Base-by-base conservation (phyloP, 768 basidiomycete genomes). In the Boletus barrowsii region DNA sequence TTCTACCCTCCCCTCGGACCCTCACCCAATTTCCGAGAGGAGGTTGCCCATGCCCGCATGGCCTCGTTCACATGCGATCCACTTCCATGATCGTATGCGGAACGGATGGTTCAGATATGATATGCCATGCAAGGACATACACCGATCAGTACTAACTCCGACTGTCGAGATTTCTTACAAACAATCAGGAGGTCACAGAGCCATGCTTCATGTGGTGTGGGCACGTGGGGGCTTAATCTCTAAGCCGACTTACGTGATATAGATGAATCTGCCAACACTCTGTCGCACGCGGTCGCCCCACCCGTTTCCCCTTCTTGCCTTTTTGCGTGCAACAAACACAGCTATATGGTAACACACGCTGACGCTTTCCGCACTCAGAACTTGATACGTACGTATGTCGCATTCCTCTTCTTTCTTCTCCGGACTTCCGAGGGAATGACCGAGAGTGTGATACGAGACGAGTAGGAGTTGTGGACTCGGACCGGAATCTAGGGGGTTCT, bases 361-460 rank as follows among this genome's bases (percentile, higher is more conserved):
- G 22, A 26, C n/a, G 24, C 1, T 26, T 50, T 40, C 41, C 48
- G 36, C 26, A 44, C 53, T 37, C 24, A 32, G 49, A 49, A 14
- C 46, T 35, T 29, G 53, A 45, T 47, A 41, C 42, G 49, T 49
- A 60, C 48, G 49, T 57, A 58, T 50, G 53, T 47, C 10, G 22
- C 17, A 4, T 37, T 30, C 18, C 18, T 20, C 54, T 55, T 56
- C 42, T 3, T 11, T 57, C 47, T 56, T 46, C 49, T 53, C 53
- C 62, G 64, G 35, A 54, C 32, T 9, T 65, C 64, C 64, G 64
- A 65, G 64, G 64, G 41, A 42, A 53, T 53, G 53, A 43, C n/a
- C 32, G 24, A 24, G 24, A 24, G 4, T 24, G 24, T 6, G 35
- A 42, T 44, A 44, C 35, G 43, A 40, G 18, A 32, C 24, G 17